Percentiles rank a stretch among this genome's conserved stretches.
Evolutionary conservation across 164 flowering plant genomes (phyloP).

Genomic region (Houttuynia cordata): DNA sequence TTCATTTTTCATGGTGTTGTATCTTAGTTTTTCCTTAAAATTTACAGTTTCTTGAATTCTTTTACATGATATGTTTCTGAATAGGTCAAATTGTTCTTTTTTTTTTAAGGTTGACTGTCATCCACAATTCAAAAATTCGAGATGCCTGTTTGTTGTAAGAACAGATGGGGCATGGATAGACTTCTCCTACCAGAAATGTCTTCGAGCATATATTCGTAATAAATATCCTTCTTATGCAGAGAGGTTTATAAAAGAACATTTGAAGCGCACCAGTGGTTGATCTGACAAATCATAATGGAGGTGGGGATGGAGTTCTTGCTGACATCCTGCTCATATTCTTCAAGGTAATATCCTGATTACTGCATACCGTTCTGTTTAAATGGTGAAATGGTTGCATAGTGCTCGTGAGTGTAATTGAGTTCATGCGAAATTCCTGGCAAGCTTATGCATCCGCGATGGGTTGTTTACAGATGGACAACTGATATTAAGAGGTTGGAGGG

Average conservation of each 20-base stretch:
- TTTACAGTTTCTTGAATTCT: too few species aligned
- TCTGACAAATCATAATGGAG: not conserved
- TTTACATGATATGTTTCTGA: too few species aligned
- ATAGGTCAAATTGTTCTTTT: not conserved
- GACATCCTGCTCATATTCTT: not conserved
- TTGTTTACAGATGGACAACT: too few species aligned
- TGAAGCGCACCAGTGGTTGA: slow-evolving; percentile 27
- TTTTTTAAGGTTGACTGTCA: slow-evolving; percentile 71
- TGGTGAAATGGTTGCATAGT: too few species aligned
- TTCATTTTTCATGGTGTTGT: too few species aligned
- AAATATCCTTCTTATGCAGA: slow-evolving; percentile 77
- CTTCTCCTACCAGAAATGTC: slow-evolving; percentile 86
- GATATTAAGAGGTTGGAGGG: too few species aligned
- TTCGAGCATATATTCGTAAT: slow-evolving; percentile 55
- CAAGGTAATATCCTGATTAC: too few species aligned
- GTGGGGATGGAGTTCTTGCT: not conserved
- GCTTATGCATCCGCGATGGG: too few species aligned
- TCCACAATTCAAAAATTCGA: slow-evolving; percentile 56
- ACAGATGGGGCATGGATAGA: slow-evolving; percentile 82
- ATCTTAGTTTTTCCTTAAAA: too few species aligned
- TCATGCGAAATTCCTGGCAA: too few species aligned
- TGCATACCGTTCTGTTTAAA: too few species aligned
- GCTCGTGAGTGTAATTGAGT: too few species aligned
- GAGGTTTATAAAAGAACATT: slow-evolving; percentile 53
- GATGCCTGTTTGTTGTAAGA: slow-evolving; percentile 80